Base-by-base conservation (phyloP, 2,329 filamentous ascomycete species). In the Diaporthe helianthi region DNA sequence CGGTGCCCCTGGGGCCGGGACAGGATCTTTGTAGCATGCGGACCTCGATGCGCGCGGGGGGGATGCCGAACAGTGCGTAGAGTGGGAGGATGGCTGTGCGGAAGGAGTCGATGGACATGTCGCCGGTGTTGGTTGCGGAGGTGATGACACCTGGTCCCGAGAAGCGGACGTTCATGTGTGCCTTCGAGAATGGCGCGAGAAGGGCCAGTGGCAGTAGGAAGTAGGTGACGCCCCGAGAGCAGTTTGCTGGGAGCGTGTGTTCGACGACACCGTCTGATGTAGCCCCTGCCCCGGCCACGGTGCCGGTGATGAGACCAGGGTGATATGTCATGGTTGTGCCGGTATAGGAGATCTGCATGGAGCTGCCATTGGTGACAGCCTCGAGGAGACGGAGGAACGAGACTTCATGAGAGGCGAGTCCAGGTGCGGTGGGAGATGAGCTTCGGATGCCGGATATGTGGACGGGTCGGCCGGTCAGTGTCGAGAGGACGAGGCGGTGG, bases 341-440 rank as follows among this genome's bases (percentile, higher is more conserved):
- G 1, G 94, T 98, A 82, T 97, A 96, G 13, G 94, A 97, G 75
- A 99, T 97, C 77, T 98, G 94, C 82, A 98, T 93, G 68, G 92
- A 90, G 69, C 92, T 93, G 81, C 96, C 96, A 84, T 99, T 99
- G 77, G 96, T 99, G 76, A 99, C 87, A 74, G 93, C 88, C 80
- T 98, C 96, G 77, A 99, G 90, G 22, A 99, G 92, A 69, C 96
- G 94, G 38, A 99, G 87, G 80, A 99, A 95, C 55, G 96, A 98
- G 76, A 98, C 90, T 82, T 99, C 96, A 83, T 97, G 92, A 60
- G 93, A 91, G 66, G 93, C 91, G 67, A 99, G 92, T 76, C 96
- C 96, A 1, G 96, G 94, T 75, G 92, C 90, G 49, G 93, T 94
- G 55, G 92, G 90, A 51, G 93, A 97, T 19, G 91, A 89, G 73